Conservation (phyloP, 2,329 filamentous ascomycete species). For the Boeremia lycopersici region DNA sequence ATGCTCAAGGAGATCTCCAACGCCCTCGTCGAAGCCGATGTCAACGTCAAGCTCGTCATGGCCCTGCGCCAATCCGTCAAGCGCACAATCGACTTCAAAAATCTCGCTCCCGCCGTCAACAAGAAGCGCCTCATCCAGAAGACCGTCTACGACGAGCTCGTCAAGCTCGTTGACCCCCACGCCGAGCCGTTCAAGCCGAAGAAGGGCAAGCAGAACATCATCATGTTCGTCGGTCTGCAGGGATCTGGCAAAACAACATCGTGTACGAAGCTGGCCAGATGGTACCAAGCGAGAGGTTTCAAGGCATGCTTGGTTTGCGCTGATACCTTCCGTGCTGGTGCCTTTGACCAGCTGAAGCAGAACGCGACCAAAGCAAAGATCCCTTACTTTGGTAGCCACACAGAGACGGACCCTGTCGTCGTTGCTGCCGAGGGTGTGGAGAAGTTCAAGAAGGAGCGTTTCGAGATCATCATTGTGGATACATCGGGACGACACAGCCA, state of each 20-base stretch:
- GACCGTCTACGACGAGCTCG: conserved; percentile 94
- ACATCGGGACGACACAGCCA: conserved; percentile 94
- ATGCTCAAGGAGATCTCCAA: conserved; percentile 99
- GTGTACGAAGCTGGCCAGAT: conserved; percentile 93
- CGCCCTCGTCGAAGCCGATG: conserved; percentile 93
- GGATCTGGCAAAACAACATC: conserved; percentile 98
- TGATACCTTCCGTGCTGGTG: conserved; percentile 97
- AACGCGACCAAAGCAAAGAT: conserved; percentile 99
- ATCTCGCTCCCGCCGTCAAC: conserved; percentile 87
- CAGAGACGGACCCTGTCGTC: conserved; percentile 91
- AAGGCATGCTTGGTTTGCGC: conserved; percentile 93
- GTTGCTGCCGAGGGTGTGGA: conserved; percentile 96
- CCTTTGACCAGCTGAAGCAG: conserved; percentile 98
- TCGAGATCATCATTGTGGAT: conserved; percentile 98
- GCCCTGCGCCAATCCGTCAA: conserved; percentile 93
- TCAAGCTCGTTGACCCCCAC: conserved; percentile 93
- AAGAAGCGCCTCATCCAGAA: conserved; percentile 99
- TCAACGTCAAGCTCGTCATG: conserved; percentile 92
- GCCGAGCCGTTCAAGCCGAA: conserved; percentile 95
- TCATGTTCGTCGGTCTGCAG: conserved; percentile 99
- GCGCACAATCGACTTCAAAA: conserved; percentile 89
- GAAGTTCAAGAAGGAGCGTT: conserved; percentile 98
- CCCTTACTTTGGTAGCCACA: conserved; percentile 95
- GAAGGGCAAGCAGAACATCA: conserved; percentile 94
- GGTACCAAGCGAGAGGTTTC: conserved; percentile 94